Evolutionary conservation across 352 stramenopile species (phyloP), one percentile per base, ranked within the genome.

Genomic region (Globisporangium mamillatum): DNA sequence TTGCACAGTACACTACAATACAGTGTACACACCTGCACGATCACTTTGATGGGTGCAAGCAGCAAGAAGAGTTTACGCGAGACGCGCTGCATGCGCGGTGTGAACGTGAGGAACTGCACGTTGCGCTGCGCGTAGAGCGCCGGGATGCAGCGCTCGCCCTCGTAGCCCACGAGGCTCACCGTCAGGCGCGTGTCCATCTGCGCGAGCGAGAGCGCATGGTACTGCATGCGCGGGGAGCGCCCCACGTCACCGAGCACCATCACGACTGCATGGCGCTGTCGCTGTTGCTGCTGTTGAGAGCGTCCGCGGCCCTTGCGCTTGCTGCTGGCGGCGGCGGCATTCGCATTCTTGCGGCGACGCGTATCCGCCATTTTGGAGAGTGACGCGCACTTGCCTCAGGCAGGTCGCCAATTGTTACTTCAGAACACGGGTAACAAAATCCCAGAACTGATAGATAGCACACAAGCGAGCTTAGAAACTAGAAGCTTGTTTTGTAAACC

Each of bases 201-300:
- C 22, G 98, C 87, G 12, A 99, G 78, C 20, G 96, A 99, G 38
- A 98, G 69, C 44, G 95, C 92, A 77, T 99, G 98, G 78, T 99
- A 99, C 79, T 99, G 98, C 98, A 99, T 99, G 22, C 98, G 91
- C 57, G 98, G 98, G 67, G 94, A 99, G 71, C 97, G 88, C 6
- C 98, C 98, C 1, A 99, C 80, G 73, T 99, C 95, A 22, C 95
- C 95, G 22, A 99, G 80, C 41, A 99, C 95, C 76, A 98, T 81
- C 53, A 98, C 92, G 10, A 97, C 79, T n/a, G 85, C 86, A 65
- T 97, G 90, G 48, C 81, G 84, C 46, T 60, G 38, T 6, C 50
- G 60, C 3, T 38, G 32, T 6, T 25, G 27, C 6, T 32, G 29
- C 27, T 66, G 61, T 32, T 25, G 60, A 8, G 9, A 16, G 5